These are phyloP conservation scores for Macadamia integrifolia DNA, from an alignment of 164 flowering plant species.

Conservation along the genomic window DNA sequence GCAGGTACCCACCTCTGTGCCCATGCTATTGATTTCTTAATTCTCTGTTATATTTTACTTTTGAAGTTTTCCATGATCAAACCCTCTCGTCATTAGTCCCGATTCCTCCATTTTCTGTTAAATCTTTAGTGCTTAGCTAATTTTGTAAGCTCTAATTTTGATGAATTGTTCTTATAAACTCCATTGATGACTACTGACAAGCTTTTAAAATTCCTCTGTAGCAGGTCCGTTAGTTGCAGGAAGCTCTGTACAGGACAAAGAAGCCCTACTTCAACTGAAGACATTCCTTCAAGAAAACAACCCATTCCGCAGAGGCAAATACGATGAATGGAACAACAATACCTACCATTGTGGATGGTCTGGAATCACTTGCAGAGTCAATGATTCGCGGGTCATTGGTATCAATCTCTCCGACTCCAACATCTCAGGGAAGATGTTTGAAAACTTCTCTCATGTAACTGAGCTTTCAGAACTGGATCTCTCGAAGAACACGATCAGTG, in stretches of 20 bases:
- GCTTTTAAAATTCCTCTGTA: too few species aligned
- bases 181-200: too few species aligned
- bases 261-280: slow-evolving; percentile 42
- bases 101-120: too few species aligned
- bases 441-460: slow-evolving; percentile 62
- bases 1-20: slow-evolving; percentile 21
- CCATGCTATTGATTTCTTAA: neutral
- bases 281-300: slow-evolving; percentile 34
- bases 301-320: slow-evolving; percentile 37
- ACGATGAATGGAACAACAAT: slow-evolving; percentile 38
- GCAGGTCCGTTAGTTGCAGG: slow-evolving; percentile 29
- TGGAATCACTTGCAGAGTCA: slow-evolving; percentile 42
- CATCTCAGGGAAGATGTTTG: slow-evolving; percentile 42
- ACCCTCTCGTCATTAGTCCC: too few species aligned
- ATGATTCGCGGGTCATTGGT: slow-evolving; percentile 34
- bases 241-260: slow-evolving; percentile 36
- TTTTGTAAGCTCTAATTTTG: too few species aligned
- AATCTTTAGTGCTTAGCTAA: too few species aligned
- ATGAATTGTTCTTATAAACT: too few species aligned
- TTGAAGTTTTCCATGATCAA: neutral
- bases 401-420: slow-evolving; percentile 33
- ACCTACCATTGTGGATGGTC: slow-evolving; percentile 48
- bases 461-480: slow-evolving; percentile 55
- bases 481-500: slow-evolving; percentile 59
- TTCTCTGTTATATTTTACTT: neutral